phyloP scores from a whole-genome alignment of 805 yeast species.

The Blastobotrys terrestris region DNA sequence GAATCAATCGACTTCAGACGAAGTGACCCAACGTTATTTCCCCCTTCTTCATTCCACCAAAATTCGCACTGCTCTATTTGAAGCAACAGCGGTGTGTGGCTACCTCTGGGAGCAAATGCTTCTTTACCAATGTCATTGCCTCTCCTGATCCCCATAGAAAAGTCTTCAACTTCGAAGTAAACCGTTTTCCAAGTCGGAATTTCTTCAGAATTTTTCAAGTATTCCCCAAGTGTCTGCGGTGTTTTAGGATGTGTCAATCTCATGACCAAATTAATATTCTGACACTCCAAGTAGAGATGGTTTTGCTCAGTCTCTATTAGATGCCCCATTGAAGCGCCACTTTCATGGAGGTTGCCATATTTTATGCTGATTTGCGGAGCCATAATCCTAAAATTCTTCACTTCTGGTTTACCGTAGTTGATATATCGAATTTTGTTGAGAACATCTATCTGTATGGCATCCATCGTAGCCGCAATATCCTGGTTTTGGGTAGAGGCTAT shows the following conservation, averaged over 20 bases:
- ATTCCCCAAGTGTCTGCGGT: conserved; percentile 15
- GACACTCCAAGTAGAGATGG: conserved; percentile 17
- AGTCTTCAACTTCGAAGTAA: conserved; percentile 17
- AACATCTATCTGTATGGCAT: conserved; percentile 56
- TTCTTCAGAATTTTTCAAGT: conserved; percentile 13
- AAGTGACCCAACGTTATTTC: conserved; percentile 18
- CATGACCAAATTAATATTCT: conserved; percentile 15
- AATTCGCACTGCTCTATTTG: conserved; percentile 27
- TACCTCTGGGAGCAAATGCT: not conserved
- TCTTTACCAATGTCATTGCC: conserved; percentile 6
- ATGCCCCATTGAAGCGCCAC: not conserved
- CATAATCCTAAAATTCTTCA: conserved; percentile 42
- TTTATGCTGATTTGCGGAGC: conserved; percentile 40
- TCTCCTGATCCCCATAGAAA: conserved; percentile 21
- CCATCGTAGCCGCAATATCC: conserved; percentile 49
- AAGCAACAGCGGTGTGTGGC: conserved; percentile 23
- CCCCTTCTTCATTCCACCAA: conserved; percentile 28
- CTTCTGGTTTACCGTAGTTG: conserved; percentile 31
- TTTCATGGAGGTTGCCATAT: conserved; percentile 29
- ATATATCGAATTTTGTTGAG: conserved; percentile 33
- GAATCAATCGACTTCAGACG: conserved; percentile 30
- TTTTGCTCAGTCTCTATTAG: conserved; percentile 6
- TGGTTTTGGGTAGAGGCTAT: conserved; percentile 32
- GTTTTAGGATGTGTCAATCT: conserved; percentile 10
- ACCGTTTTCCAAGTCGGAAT: conserved; percentile 10